These are phyloP conservation scores for Gonium pectorale DNA, from an alignment of 139 green algal species.

Conservation along the genomic window DNA sequence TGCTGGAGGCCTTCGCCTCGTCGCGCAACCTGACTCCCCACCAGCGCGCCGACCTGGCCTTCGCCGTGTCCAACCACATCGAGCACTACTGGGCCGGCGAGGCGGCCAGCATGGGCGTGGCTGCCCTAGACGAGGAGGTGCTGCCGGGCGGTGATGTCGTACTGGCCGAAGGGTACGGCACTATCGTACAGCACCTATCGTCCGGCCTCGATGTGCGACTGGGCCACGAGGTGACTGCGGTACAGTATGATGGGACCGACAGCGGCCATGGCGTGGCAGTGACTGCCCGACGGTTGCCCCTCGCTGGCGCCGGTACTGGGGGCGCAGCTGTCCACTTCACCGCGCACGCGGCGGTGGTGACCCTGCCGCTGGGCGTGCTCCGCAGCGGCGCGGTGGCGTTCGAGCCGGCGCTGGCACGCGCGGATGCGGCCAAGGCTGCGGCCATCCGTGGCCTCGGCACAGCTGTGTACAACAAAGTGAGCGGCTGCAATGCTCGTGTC, in stretches of 20 bases:
- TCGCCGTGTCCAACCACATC: constrained; percentile 45
- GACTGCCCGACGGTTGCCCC: neutral
- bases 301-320: neutral
- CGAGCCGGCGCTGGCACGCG: constrained; percentile 63
- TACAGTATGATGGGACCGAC: constrained; percentile 29
- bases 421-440: constrained; percentile 51
- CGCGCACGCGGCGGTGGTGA: constrained; percentile 71
- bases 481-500: too few species aligned
- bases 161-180: constrained; percentile 55
- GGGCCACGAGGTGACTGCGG: constrained; percentile 28
- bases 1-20: neutral
- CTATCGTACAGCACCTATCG: constrained; percentile 39
- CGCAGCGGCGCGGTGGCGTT: constrained; percentile 68
- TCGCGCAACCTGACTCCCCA: neutral
- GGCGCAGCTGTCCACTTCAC: constrained; percentile 39
- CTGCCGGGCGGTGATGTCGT: constrained; percentile 65
- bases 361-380: constrained; percentile 70
- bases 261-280: neutral
- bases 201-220: constrained; percentile 66
- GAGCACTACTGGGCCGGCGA: constrained; percentile 52
- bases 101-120: constrained; percentile 9
- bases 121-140: constrained; percentile 42
- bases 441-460: constrained; percentile 63
- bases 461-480: constrained; percentile 78
- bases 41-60: neutral